These are phyloP conservation scores for Leptographium lundbergii DNA, from an alignment of 2,329 filamentous ascomycete species.

Conservation along the genomic window DNA sequence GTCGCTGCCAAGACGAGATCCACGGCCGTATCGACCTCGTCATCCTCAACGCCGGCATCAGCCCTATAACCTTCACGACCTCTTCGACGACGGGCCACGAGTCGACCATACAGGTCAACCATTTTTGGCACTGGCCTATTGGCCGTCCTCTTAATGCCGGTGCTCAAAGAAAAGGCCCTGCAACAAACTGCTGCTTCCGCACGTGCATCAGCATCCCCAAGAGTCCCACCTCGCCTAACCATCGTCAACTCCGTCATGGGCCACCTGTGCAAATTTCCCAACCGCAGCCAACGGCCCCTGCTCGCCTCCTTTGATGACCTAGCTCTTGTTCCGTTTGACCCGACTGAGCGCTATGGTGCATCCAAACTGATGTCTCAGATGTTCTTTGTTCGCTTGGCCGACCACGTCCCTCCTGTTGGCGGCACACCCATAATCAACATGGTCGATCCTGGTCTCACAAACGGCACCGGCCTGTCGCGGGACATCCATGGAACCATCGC, in stretches of 20 bases:
- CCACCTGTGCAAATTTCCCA: slow-evolving; percentile 12
- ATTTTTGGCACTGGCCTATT: slow-evolving; percentile 18
- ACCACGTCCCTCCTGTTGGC: background rate
- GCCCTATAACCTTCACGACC: background rate
- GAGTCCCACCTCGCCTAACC: slow-evolving; percentile 8
- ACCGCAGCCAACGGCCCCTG: slow-evolving; percentile 8
- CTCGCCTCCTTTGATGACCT: slow-evolving; percentile 9
- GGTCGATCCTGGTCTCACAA: slow-evolving; percentile 7
- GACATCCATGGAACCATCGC: background rate
- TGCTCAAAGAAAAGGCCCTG: slow-evolving; percentile 7
- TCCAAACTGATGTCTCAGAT: slow-evolving; percentile 22
- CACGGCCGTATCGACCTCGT: slow-evolving; percentile 3
- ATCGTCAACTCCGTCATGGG: slow-evolving; percentile 14
- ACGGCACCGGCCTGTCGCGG: slow-evolving; percentile 3
- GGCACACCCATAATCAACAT: slow-evolving; percentile 2
- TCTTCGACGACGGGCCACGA: slow-evolving; percentile 11
- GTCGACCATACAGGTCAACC: slow-evolving; percentile 20
- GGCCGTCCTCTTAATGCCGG: slow-evolving; percentile 31
- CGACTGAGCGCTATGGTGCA: slow-evolving; percentile 1
- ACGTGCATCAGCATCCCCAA: too few species aligned
- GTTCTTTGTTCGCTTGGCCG: slow-evolving; percentile 4
- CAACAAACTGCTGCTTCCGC: background rate
- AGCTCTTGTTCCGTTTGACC: background rate
- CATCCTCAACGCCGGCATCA: slow-evolving; percentile 5
- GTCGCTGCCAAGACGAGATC: slow-evolving; percentile 1